A percentile compares a stretch with the other conserved stretches of the same genome.
Evolutionary conservation across 371 early-diverging fungal genomes (phyloP).

Genomic region (Circinella minor): DNA sequence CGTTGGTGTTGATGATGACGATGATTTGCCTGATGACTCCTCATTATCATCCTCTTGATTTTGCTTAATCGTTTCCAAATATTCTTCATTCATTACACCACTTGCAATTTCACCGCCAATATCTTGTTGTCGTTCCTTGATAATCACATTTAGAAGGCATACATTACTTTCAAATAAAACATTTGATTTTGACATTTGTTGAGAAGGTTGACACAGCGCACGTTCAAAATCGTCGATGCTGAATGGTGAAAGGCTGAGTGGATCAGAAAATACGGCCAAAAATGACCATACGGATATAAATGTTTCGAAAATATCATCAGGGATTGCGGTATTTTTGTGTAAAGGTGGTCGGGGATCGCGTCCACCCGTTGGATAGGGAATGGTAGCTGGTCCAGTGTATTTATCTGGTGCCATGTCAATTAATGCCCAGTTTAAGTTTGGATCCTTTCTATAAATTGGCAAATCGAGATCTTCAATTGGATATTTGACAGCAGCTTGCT

Average conservation of each 20-base stretch:
- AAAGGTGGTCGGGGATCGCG: slow-evolving; percentile 40
- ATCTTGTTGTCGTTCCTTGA: slow-evolving; percentile 48
- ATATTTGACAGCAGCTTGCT: slow-evolving; percentile 57
- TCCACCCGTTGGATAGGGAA: slow-evolving; percentile 53
- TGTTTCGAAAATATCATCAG: slow-evolving; percentile 36
- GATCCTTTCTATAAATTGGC: slow-evolving; percentile 56
- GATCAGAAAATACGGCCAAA: slow-evolving; percentile 47
- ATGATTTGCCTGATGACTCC: too few relatives aligned
- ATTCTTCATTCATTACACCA: slow-evolving; percentile 36
- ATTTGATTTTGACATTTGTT: slow-evolving; percentile 28
- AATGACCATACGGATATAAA: slow-evolving; percentile 46
- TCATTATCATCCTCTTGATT: neutral
- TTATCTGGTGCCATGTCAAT: slow-evolving; percentile 45
- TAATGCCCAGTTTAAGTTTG: slow-evolving; percentile 46
- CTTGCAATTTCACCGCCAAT: slow-evolving; percentile 39
- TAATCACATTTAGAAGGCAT: slow-evolving; percentile 47
- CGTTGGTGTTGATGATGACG: neutral
- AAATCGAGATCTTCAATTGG: slow-evolving; percentile 68
- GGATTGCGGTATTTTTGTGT: slow-evolving; percentile 25
- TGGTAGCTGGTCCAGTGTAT: slow-evolving; percentile 19
- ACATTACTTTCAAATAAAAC: slow-evolving; percentile 39
- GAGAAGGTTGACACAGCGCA: slow-evolving; percentile 33
- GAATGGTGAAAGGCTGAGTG: slow-evolving; percentile 37
- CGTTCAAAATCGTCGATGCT: slow-evolving; percentile 53
- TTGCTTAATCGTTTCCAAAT: slow-evolving; percentile 25